Base-by-base conservation (phyloP, 2,329 filamentous ascomycete species). In the Penicillium aurantiogriseum region DNA sequence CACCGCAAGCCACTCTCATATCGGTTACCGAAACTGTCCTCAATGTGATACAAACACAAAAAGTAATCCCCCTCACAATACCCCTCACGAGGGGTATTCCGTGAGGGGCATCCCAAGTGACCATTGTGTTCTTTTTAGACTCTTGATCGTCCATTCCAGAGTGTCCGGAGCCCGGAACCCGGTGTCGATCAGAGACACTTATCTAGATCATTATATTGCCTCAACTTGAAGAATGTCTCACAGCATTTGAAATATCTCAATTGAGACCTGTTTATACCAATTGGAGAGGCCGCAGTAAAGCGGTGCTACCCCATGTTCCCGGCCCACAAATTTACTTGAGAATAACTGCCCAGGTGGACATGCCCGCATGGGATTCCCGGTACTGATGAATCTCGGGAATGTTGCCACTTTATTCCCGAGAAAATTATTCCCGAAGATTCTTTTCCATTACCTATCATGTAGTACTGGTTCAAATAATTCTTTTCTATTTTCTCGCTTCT, bases 321-420 rank as follows among this genome's bases (percentile, higher is more conserved):
- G 61, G 57, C 56, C 63, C 63, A 60, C 60, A 40, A 51, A 55
- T 49, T 63, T 65, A 63, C 61, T 39, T 62, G 59, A 66, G 31
- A 62, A 65, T 54, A 64, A 61, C 51, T 48, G 11, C 31, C 5
- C 31, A 13, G 2, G 31, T 33, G 27, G 33, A 25, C 21, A 35
- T 44, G 49, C 19, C 43, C 33, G 61, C 54, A 63, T 60, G 57
- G 56, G 57, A 63, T 58, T 61, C 36, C 61, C 61, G 61, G 11
- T 4, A 46, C 9, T 51, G 35, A 42, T 48, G 49, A 39, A 40
- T 62, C 53, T 66, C 65, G 65, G 65, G 63, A 67, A 67, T 67
- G 36, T 42, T n/a, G 38, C 40, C 27, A 38, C 46, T 23, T 23
- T 23, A 65, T 66, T 66, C 59, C 64, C 64, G 59, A 62, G 49